A percentile compares a stretch with the other conserved stretches of the same genome.
Evolutionary conservation across 495 filamentous ascomycete species (phyloP).

Genomic region (Pyrenopolyporus hunteri): DNA sequence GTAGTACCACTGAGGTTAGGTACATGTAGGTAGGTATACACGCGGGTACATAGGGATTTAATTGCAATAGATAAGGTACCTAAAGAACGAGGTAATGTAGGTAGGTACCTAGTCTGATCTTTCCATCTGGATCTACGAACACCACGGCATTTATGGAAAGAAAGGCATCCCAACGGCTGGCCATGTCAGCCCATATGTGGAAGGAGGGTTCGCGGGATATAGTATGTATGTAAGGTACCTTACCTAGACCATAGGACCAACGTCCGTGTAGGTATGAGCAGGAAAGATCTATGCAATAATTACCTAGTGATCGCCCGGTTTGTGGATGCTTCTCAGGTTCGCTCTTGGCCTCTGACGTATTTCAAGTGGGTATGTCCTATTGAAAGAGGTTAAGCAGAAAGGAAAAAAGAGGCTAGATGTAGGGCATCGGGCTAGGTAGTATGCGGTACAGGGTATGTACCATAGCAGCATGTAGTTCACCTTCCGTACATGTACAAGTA

Average conservation of each 20-base stretch:
- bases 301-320: constrained; percentile 20
- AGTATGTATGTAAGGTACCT: too few relatives aligned
- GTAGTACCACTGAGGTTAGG: too few relatives aligned
- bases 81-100: too few relatives aligned
- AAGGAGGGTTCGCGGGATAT: too few relatives aligned
- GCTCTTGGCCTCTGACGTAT: constrained; percentile 24
- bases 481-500: constrained; percentile 30
- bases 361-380: constrained; percentile 22
- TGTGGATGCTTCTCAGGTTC: constrained; percentile 19
- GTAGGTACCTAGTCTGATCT: not conserved
- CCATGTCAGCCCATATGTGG: too few relatives aligned
- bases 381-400: too few relatives aligned
- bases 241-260: too few relatives aligned
- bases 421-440: not conserved
- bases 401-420: too few relatives aligned
- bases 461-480: constrained; percentile 1
- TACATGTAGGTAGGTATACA: too few relatives aligned
- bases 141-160: not conserved
- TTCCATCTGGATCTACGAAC: not conserved
- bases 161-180: not conserved
- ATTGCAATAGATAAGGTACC: too few relatives aligned
- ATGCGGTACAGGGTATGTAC: not conserved
- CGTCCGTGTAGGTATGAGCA: too few relatives aligned
- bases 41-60: too few relatives aligned
- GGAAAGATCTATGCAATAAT: not conserved